Percentiles rank a stretch among this genome's conserved stretches.
Conservation (phyloP, 1,284 basidiomycete species). For the Sphaerobolus stellatus region DNA sequence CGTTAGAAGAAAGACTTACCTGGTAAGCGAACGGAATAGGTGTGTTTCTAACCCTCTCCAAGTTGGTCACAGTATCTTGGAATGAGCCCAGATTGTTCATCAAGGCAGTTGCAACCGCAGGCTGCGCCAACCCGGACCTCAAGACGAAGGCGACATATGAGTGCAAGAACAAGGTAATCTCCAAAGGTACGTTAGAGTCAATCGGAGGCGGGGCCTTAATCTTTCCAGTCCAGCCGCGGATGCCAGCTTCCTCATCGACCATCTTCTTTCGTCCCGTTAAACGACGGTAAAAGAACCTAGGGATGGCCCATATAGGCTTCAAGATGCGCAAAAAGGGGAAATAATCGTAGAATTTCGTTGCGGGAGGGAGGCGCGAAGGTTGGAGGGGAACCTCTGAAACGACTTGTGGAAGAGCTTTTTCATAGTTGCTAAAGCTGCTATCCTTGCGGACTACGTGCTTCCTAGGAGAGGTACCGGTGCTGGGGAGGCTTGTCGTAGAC, state of each 20-base stretch:
- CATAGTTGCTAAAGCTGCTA: conserved; percentile 47
- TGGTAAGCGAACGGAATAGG: conserved; percentile 71
- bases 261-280: no score
- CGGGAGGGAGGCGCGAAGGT: conserved; percentile 56
- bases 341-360: conserved; percentile 49
- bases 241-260: conserved; percentile 20
- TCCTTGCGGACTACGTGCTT: conserved; percentile 7
- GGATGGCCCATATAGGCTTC: conserved; percentile 40
- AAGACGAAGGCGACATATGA: conserved; percentile 52
- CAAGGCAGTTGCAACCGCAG: conserved; percentile 52
- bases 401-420: conserved; percentile 51
- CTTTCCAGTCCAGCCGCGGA: conserved; percentile 36
- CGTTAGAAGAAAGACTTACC: conserved; percentile 27
- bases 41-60: conserved; percentile 61
- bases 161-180: conserved; percentile 57
- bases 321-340: conserved; percentile 58
- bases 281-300: conserved; percentile 12
- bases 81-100: conserved; percentile 45
- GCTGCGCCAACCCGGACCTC: conserved; percentile 42
- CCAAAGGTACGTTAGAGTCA: conserved; percentile 65
- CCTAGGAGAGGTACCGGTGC: conserved; percentile 17
- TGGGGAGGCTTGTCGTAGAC: conserved; percentile 8
- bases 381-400: conserved; percentile 48
- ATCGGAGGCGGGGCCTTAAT: conserved; percentile 43
- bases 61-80: conserved; percentile 58